These are phyloP conservation scores for Gynochthodes officinalis DNA, from an alignment of 257 asterid genomes.

Conservation along the genomic window DNA sequence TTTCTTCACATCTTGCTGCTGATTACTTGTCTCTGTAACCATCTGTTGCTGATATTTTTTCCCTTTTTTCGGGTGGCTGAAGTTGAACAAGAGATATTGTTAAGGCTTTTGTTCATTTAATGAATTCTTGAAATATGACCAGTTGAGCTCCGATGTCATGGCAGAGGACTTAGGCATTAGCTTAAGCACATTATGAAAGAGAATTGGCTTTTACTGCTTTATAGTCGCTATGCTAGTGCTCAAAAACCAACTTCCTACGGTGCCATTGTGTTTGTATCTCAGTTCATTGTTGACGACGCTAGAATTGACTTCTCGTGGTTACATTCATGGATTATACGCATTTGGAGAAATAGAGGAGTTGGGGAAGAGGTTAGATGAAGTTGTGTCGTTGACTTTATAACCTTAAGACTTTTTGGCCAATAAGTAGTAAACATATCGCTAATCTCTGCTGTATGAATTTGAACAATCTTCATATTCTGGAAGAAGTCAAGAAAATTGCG, in stretches of 20 bases:
- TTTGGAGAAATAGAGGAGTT: no score
- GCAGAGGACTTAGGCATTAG: not conserved
- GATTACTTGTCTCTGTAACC: no score
- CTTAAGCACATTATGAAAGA: not conserved
- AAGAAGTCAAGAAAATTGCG: no score
- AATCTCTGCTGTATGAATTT: no score
- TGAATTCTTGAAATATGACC: no score
- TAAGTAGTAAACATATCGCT: no score
- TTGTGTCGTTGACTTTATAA: no score
- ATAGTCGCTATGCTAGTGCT: not conserved
- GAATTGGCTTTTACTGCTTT: not conserved
- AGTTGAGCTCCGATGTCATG: not conserved
- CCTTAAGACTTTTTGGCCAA: no score
- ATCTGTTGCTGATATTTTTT: not conserved
- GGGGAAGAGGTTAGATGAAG: not conserved
- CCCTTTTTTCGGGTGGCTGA: not conserved
- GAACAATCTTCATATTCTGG: no score
- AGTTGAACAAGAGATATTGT: not conserved
- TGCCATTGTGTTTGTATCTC: not conserved
- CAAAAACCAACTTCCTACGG: no score
- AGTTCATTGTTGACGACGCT: not conserved
- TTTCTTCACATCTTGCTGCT: not conserved
- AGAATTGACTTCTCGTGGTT: no score
- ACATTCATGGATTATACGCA: not conserved
- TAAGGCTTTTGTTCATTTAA: not conserved